Base-by-base conservation (phyloP, 331 rosid genomes). In the Quercus phellos region DNA sequence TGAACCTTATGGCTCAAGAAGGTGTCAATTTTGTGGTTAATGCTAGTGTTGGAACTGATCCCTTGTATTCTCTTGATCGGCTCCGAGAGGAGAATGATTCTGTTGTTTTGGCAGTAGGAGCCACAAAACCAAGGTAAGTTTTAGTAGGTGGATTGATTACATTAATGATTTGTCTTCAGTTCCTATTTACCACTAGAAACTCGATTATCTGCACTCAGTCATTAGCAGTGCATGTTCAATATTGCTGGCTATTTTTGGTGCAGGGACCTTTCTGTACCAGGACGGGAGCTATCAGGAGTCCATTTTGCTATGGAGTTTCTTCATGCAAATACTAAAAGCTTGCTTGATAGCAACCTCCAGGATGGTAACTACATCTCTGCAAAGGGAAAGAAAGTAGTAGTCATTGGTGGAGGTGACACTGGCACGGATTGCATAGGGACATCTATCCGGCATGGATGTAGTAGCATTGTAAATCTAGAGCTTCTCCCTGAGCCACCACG, bases 351-450 rank as follows among this genome's bases (percentile, higher is more conserved):
- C 89, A 84, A 88, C 79, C 96, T 90, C 16, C 66, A 88, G 76
- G 96, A 93, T 78, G 94, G 94, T n/a, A 84, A 90, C 70, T 95
- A 89, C 83, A 95, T 95, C 72, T 91, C 94, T 75, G 98, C 99
- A 18, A 91, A 95, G 86, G 98, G 94, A 51, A 95, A 93, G 87
- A 95, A 91, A 70, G 91, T 95, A 51, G 97, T 95, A 27, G 97
- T 95, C 79, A 93, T 95, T 68, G 99, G 99, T 66, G 99, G 99
- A 11, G 99, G 99, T 79, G 99, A 95, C 90, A 95, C 99, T 11
- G 99, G 99, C 72, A 95, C 99, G 13, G 99, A 95, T 87, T 95
- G 99, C 91, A 90, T 95, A 1, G 99, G 98, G 51, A 95, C 99
- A 61, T 95, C 99, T 32, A 80, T 95, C 55, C 90, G 99, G 16